These are phyloP conservation scores for Ambrosia artemisiifolia DNA, from an alignment of 129 eudicot species.

Conservation along the genomic window DNA sequence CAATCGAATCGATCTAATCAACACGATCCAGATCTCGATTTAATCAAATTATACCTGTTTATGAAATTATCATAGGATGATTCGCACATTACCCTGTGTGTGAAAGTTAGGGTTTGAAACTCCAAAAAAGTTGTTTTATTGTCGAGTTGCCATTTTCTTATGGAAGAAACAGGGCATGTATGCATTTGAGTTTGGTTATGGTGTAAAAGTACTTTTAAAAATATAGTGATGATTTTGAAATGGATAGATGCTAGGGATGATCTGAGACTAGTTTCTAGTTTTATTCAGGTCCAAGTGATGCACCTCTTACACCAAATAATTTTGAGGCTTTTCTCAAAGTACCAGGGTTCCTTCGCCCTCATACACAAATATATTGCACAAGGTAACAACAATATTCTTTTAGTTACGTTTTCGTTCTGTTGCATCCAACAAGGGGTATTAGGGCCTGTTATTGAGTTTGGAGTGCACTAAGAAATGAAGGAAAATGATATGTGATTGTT, in stretches of 20 bases:
- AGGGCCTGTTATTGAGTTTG: background rate
- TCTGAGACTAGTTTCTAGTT: no score
- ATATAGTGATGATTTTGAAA: background rate
- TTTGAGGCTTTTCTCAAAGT: constrained; percentile 91
- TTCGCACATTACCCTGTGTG: no score
- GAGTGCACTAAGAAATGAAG: background rate
- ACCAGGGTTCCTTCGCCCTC: constrained; percentile 90
- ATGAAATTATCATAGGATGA: no score
- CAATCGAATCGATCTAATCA: no score
- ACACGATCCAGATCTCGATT: no score
- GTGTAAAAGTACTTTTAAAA: background rate
- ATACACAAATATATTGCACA: constrained; percentile 93
- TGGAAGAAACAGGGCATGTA: no score
- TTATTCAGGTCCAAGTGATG: constrained; percentile 92
- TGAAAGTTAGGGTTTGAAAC: no score
- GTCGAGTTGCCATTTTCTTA: no score
- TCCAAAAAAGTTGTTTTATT: no score
- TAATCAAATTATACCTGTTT: no score
- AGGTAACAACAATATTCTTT: constrained; percentile 46
- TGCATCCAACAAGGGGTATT: background rate
- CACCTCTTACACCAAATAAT: constrained; percentile 79
- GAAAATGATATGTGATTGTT: no score
- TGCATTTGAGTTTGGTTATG: background rate
- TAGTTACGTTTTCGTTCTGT: background rate
- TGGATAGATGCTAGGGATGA: no score